These are phyloP conservation scores for Backusella tuberculispora DNA, from an alignment of 192 early-diverging fungal species.

Conservation along the genomic window DNA sequence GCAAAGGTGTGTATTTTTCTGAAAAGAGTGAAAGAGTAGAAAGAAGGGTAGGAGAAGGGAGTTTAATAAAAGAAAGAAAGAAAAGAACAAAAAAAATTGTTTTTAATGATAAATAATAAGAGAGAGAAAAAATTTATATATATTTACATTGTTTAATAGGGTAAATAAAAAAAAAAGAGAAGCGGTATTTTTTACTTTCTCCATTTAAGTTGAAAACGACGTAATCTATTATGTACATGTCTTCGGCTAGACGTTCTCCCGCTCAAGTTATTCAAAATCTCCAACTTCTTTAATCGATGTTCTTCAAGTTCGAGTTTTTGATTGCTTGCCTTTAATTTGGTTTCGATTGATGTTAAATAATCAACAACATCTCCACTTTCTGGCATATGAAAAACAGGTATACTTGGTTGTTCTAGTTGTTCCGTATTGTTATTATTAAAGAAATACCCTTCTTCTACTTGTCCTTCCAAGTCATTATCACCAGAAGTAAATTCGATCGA, in stretches of 20 bases:
- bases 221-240: slow-evolving; percentile 12
- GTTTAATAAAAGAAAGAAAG: no score
- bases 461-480: neutral
- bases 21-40: no score
- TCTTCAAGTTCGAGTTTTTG: neutral
- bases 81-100: no score
- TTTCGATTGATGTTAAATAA: slow-evolving; percentile 1
- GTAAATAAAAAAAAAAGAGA: neutral
- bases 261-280: neutral
- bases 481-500: neutral
- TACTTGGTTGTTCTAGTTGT: neutral
- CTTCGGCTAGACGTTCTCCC: neutral
- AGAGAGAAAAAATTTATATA: no score
- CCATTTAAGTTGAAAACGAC: slow-evolving; percentile 2
- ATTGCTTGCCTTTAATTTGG: neutral
- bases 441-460: no score
- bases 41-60: no score
- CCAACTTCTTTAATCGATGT: neutral
- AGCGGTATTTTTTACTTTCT: neutral
- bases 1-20: no score
- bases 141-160: no score
- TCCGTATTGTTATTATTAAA: neutral
- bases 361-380: slow-evolving; percentile 21
- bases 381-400: slow-evolving; percentile 25
- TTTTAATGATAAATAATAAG: no score